These are phyloP conservation scores for Aspergillus tanneri DNA, from an alignment of 2,329 filamentous ascomycete species.

Conservation along the genomic window DNA sequence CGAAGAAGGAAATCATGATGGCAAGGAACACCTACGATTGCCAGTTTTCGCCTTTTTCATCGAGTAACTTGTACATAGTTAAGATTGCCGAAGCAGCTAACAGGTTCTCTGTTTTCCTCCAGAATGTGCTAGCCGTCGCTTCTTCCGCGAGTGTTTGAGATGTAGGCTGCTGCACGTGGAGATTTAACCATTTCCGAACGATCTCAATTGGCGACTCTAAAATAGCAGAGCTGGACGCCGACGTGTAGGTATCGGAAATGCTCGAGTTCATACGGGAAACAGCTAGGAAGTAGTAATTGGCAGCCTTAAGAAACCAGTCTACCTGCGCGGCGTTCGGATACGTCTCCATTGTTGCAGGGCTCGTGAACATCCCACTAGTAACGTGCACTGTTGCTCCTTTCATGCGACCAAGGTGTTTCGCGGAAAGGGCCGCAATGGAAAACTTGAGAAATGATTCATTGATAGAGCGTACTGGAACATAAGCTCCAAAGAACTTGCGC, in stretches of 20 bases:
- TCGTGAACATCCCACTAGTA: constrained; percentile 28
- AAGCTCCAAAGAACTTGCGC: constrained; percentile 39
- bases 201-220: constrained; percentile 33
- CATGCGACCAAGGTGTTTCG: constrained; percentile 40
- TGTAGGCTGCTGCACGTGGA: constrained; percentile 14
- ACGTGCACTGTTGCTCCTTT: constrained; percentile 28
- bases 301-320: constrained; percentile 61
- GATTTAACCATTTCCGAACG: constrained; percentile 26
- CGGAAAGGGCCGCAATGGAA: constrained; percentile 39
- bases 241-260: constrained; percentile 33
- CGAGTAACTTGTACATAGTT: constrained; percentile 63
- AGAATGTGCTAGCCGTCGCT: constrained; percentile 20
- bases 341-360: constrained; percentile 53
- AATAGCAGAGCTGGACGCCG: constrained; percentile 31
- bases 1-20: neutral
- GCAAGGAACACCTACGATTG: constrained; percentile 38
- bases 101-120: constrained; percentile 56
- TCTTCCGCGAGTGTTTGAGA: constrained; percentile 7
- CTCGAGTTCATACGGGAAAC: constrained; percentile 50
- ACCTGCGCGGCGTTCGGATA: constrained; percentile 49
- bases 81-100: constrained; percentile 61
- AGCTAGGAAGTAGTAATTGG: constrained; percentile 60
- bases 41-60: constrained; percentile 61
- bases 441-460: constrained; percentile 36
- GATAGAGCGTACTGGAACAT: constrained; percentile 39